These are phyloP conservation scores for Gnaphalium uliginosum DNA, from an alignment of 129 eudicot species.

Conservation along the genomic window DNA sequence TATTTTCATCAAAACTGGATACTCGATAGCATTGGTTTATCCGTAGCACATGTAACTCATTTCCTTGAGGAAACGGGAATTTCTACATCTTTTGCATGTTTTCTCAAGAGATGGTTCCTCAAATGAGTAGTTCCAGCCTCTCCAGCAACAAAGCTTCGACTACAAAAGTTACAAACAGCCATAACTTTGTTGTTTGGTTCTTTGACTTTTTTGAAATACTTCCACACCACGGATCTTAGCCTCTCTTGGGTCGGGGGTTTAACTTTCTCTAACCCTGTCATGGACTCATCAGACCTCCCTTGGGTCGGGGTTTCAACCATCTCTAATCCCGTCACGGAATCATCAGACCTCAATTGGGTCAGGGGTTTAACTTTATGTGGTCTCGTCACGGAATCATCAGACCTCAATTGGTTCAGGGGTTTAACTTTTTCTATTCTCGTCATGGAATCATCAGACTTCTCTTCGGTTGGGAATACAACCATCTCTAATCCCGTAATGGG, in stretches of 20 bases:
- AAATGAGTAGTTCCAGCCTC: constrained; percentile 21
- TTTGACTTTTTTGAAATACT: constrained; percentile 18
- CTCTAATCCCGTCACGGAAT: not conserved
- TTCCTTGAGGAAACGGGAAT: not conserved
- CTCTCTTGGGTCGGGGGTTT: not conserved
- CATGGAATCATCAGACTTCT: not conserved
- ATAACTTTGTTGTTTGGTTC: constrained; percentile 8
- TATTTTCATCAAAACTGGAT: constrained; percentile 15
- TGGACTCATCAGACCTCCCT: not conserved
- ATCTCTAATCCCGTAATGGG: not conserved
- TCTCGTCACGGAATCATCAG: not conserved
- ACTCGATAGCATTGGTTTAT: not conserved
- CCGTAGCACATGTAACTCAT: not conserved
- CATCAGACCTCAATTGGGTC: not conserved
- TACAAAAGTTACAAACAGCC: constrained; percentile 30
- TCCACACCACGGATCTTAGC: constrained; percentile 22
- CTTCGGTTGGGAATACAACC: not conserved
- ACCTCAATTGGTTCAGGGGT: not conserved
- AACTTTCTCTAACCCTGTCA: too few species aligned
- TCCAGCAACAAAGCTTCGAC: constrained; percentile 19
- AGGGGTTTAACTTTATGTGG: not conserved
- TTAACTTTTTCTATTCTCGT: not conserved
- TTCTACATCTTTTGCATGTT: constrained; percentile 19
- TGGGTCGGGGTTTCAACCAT: not conserved
- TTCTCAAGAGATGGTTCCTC: constrained; percentile 23